Percentiles rank a stretch among this genome's conserved stretches.
phyloP scores from a whole-genome alignment of 1,284 basidiomycete species.

The Marasmius oreades region DNA sequence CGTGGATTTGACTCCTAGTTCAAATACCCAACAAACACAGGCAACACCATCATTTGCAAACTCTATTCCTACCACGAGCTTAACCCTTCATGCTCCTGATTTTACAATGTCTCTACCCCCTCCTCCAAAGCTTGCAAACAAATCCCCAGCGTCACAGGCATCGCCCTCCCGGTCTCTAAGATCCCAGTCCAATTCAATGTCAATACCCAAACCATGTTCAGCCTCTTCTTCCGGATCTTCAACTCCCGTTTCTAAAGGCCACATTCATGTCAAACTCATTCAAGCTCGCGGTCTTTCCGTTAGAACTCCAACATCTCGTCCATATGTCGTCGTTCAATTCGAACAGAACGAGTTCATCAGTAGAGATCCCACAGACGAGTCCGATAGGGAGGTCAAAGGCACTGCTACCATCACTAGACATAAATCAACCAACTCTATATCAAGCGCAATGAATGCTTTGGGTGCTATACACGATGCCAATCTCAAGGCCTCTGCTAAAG shows the following conservation, averaged over 20 bases:
- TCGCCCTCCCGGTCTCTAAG: slow-evolving; percentile 37
- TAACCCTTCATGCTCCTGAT: slow-evolving; percentile 76
- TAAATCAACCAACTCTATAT: slow-evolving; percentile 48
- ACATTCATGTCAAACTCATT: slow-evolving; percentile 95
- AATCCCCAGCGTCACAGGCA: slow-evolving; percentile 35
- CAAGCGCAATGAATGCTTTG: slow-evolving; percentile 62
- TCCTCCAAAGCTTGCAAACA: slow-evolving; percentile 39
- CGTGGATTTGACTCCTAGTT: slow-evolving; percentile 35
- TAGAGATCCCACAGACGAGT: slow-evolving; percentile 83
- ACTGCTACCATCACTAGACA: slow-evolving; percentile 62
- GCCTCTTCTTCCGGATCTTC: slow-evolving; percentile 22
- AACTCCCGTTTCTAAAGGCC: slow-evolving; percentile 60
- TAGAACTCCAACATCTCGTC: slow-evolving; percentile 62
- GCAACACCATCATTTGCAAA: slow-evolving; percentile 23
- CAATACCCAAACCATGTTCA: slow-evolving; percentile 23
- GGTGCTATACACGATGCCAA: slow-evolving; percentile 55
- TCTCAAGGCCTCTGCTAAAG: slow-evolving; percentile 15
- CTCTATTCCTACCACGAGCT: slow-evolving; percentile 66
- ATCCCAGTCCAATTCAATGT: slow-evolving; percentile 18
- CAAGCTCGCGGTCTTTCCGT: slow-evolving; percentile 86
- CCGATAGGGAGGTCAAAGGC: slow-evolving; percentile 86
- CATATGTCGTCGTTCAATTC: slow-evolving; percentile 97
- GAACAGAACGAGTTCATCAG: slow-evolving; percentile 99
- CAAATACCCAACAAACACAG: slow-evolving; percentile 14
- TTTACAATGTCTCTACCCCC: slow-evolving; percentile 70